These are phyloP conservation scores for Berkeleyomyces basicola DNA, from an alignment of 2,329 filamentous ascomycete species.

Conservation along the genomic window DNA sequence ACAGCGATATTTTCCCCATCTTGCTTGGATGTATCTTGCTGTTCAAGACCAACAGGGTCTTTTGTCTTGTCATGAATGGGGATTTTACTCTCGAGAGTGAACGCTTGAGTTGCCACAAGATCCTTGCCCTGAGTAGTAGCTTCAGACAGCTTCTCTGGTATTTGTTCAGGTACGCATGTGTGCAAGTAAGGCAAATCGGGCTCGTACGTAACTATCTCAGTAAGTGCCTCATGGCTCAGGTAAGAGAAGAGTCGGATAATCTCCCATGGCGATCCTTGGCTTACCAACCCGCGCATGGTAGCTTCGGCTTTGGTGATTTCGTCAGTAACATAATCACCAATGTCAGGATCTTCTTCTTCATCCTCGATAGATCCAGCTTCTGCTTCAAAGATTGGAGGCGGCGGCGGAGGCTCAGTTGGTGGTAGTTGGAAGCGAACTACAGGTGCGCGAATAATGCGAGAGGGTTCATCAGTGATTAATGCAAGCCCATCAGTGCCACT, in stretches of 20 bases:
- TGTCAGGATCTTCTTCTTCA: constrained; percentile 37
- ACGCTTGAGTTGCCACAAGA: background rate
- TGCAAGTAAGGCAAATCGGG: constrained; percentile 18
- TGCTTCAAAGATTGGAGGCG: constrained; percentile 15
- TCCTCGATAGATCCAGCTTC: constrained; percentile 17
- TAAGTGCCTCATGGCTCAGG: constrained; percentile 32
- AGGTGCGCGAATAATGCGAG: constrained; percentile 18
- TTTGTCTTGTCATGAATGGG: background rate
- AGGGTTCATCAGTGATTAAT: constrained; percentile 3
- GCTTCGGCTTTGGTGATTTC: constrained; percentile 36
- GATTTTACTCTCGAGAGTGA: background rate
- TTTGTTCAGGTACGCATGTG: background rate
- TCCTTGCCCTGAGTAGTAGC: background rate
- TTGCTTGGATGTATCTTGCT: background rate
- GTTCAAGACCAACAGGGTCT: background rate
- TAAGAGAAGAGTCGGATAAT: constrained; percentile 31
- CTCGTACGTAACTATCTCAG: constrained; percentile 29
- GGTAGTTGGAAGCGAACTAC: constrained; percentile 26
- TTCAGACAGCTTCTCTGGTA: background rate
- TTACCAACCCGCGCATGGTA: constrained; percentile 30
- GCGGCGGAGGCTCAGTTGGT: constrained; percentile 20
- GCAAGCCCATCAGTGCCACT: background rate
- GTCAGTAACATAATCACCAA: constrained; percentile 38
- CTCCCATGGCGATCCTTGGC: constrained; percentile 24
- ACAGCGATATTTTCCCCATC: background rate